Percentiles rank a stretch among this genome's conserved stretches.
phyloP scores from a whole-genome alignment of 495 filamentous ascomycete species.

The Neurospora terricola region DNA sequence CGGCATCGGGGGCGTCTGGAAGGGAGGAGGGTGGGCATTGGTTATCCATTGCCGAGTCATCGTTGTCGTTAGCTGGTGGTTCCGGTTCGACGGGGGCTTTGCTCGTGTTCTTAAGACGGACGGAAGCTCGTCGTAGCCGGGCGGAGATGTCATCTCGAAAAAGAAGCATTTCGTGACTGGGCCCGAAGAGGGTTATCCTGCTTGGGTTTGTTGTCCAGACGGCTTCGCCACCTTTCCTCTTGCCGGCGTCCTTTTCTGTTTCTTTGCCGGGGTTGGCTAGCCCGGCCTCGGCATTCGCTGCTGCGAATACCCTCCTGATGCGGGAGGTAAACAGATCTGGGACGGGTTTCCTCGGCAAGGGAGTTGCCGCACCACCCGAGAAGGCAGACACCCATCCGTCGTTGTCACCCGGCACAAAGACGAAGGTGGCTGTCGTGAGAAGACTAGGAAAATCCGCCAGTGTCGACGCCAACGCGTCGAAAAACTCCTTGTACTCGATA shows the following conservation, averaged over 20 bases:
- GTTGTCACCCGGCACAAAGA: conserved; percentile 92
- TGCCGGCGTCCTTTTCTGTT: conserved; percentile 37
- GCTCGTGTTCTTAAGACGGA: conserved; percentile 43
- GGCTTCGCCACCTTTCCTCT: conserved; percentile 48
- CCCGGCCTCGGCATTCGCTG: conserved; percentile 55
- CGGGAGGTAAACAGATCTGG: conserved; percentile 83
- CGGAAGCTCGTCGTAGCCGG: conserved; percentile 61
- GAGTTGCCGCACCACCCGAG: conserved; percentile 66
- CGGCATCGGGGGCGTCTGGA: conserved; percentile 10
- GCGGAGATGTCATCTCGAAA: conserved; percentile 78
- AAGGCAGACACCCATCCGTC: conserved; percentile 88
- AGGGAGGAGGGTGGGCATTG: not conserved
- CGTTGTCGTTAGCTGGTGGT: conserved; percentile 8
- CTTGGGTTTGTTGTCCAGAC: conserved; percentile 84
- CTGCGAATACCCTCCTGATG: conserved; percentile 66
- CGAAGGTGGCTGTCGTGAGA: conserved; percentile 67
- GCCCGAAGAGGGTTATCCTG: conserved; percentile 71
- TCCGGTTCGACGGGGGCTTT: not conserved
- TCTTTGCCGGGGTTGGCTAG: conserved; percentile 2
- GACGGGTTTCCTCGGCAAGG: conserved; percentile 61
- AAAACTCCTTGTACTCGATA: conserved; percentile 92
- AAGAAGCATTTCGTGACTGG: conserved; percentile 73
- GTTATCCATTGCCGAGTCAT: conserved; percentile 24
- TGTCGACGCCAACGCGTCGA: conserved; percentile 72
- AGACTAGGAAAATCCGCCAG: conserved; percentile 80